These are phyloP conservation scores for Shiraia bambusicola DNA, from an alignment of 2,329 filamentous ascomycete genomes.

Conservation along the genomic window DNA sequence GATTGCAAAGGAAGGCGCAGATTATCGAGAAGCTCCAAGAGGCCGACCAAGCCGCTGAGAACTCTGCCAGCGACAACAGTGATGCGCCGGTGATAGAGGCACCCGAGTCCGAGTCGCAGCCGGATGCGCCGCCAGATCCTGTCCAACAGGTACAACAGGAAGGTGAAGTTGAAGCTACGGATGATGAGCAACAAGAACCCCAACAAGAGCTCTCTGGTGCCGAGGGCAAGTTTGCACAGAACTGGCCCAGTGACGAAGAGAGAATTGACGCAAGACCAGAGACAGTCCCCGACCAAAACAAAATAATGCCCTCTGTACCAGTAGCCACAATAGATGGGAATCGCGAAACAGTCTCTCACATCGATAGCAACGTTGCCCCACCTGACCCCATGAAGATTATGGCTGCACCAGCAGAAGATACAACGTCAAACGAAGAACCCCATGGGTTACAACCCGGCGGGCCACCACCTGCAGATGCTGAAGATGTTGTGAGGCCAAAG, in stretches of 20 bases:
- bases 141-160: constrained; percentile 9
- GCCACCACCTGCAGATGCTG: constrained; percentile 17
- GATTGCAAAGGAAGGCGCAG: constrained; percentile 51
- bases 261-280: constrained; percentile 13
- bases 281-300: constrained; percentile 2
- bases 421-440: constrained; percentile 17
- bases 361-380: constrained; percentile 20
- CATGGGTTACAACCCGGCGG: constrained; percentile 17
- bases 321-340: constrained; percentile 18
- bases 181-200: constrained; percentile 2
- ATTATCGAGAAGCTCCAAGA: constrained; percentile 50
- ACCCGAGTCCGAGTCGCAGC: background rate
- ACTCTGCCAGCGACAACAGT: constrained; percentile 2
- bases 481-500: constrained; percentile 20
- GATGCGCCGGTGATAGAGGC: constrained; percentile 6
- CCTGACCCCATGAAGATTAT: constrained; percentile 15
- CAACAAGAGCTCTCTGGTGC: constrained; percentile 22
- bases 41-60: constrained; percentile 22
- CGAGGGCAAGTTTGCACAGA: constrained; percentile 19
- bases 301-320: constrained; percentile 7
- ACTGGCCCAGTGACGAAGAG: background rate
- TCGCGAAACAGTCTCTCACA: constrained; percentile 24
- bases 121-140: constrained; percentile 8
- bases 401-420: constrained; percentile 17
- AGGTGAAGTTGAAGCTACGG: constrained; percentile 2